Evolutionary conservation across 1,284 basidiomycete genomes (phyloP), one percentile per base, ranked within the genome.

Genomic region (Heterobasidion irregulare): DNA sequence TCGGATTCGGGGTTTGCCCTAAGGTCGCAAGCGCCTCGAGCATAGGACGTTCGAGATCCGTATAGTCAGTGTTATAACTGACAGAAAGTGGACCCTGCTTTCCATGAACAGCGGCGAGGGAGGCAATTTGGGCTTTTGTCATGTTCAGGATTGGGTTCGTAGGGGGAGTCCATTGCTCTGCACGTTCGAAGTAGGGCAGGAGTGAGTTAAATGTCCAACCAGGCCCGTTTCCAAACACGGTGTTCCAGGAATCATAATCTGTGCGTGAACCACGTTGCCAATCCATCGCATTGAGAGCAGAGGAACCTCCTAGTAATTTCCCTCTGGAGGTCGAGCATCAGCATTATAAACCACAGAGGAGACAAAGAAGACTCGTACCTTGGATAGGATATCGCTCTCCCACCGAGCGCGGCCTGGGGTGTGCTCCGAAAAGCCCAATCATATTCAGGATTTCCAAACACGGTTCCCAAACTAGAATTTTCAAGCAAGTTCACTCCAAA

Each of bases 121-220:
- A 13, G 12, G 12, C 41, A 13, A 44, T 13, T 44, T 53, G 58
- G 12, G 43, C 53, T 15, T 46, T 18, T 32, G 52, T 53, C 10
- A 52, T 50, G 8, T n/a, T 45, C 19, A 53, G 47, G 6, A 13
- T 13, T 19, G 56, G 53, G 8, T 54, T 52, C 6, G 49, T 46
- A 15, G 58, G 52, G 4, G 54, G 26, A 6, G 51, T 54, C 54
- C 52, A 58, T 34, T 56, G 50, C 45, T 59, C 58, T 38, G 54
- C 48, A 26, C 52, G 57, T 33, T 32, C 38, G 46, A 59, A 53
- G 44, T 56, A 59, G 9, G 58, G 58, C 18, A 56, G 38, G 18
- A 59, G 45, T n/a, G 13, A 44, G 8, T 59, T 54, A 15, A 56
- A 58, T 13, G 57, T 60, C 58, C 58, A 59, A 13, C 53, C 58